Conservation (phyloP, 805 yeast genomes). For the Schizosaccharomyces japonicus region DNA sequence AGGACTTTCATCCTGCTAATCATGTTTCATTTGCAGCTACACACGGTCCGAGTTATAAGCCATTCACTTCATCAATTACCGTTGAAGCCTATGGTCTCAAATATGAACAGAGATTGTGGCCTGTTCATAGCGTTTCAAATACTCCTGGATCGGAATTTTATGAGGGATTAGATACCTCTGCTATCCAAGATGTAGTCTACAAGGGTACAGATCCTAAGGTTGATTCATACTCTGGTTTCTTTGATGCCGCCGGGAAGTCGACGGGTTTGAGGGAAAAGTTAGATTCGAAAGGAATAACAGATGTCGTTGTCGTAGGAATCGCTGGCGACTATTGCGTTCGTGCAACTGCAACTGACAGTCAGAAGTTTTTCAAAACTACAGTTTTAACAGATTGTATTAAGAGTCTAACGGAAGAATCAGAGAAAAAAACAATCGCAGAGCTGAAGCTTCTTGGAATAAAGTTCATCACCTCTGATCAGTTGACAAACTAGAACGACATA, state of each 20-base stretch:
- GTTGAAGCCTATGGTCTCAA: background rate
- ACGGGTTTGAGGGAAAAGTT: background rate
- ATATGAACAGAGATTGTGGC: background rate
- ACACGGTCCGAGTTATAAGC: background rate
- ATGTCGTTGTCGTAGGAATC: background rate
- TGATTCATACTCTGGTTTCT: slow-evolving; percentile 3
- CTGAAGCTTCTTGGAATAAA: too few species aligned
- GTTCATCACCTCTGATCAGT: too few species aligned
- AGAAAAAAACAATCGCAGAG: background rate
- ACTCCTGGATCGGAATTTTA: slow-evolving; percentile 2
- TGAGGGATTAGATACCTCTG: background rate
- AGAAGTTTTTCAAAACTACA: background rate
- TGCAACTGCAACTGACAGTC: background rate
- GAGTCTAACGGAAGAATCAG: background rate
- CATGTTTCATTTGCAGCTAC: background rate
- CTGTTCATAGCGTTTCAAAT: background rate
- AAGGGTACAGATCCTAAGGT: background rate
- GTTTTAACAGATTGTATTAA: background rate
- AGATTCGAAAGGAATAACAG: background rate
- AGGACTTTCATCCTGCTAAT: slow-evolving; percentile 2
- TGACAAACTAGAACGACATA: too few species aligned
- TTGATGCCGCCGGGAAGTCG: background rate
- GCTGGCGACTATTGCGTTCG: background rate
- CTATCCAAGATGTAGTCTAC: background rate
- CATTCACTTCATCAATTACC: background rate